phyloP scores from a whole-genome alignment of 768 basidiomycete species.

The Phallus indusiatus region DNA sequence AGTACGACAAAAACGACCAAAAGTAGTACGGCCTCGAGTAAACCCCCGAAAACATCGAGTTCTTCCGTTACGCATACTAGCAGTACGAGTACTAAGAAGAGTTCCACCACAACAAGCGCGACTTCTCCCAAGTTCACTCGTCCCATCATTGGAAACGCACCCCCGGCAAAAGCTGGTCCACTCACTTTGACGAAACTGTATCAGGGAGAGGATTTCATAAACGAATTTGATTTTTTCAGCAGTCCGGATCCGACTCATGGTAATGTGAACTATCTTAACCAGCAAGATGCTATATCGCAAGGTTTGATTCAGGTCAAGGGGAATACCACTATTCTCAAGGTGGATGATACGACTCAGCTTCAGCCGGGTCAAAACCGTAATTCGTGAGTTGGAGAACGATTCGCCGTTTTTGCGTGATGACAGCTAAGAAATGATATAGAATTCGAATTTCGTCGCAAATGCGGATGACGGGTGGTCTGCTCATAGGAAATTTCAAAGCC shows the following conservation, averaged over 20 bases:
- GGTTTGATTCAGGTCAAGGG: constrained; percentile 53
- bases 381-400: constrained; percentile 28
- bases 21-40: too few species aligned
- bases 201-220: constrained; percentile 48
- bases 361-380: constrained; percentile 42
- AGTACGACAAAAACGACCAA: too few species aligned
- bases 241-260: constrained; percentile 61
- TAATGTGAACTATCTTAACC: constrained; percentile 46
- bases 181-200: constrained; percentile 31
- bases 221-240: constrained; percentile 62
- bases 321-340: constrained; percentile 51
- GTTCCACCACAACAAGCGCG: not conserved
- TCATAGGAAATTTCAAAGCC: constrained; percentile 59
- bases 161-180: not conserved
- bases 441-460: constrained; percentile 61
- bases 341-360: constrained; percentile 46
- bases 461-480: constrained; percentile 50
- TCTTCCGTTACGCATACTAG: too few species aligned
- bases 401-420: constrained; percentile 2
- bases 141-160: not conserved
- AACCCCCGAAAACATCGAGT: too few species aligned
- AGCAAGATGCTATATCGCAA: constrained; percentile 36
- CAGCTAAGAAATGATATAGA: constrained; percentile 23
- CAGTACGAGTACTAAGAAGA: too few species aligned
- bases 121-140: not conserved